These are phyloP conservation scores for Hymenoscyphus infarciens DNA, from an alignment of 2,329 filamentous ascomycete species.

Conservation along the genomic window DNA sequence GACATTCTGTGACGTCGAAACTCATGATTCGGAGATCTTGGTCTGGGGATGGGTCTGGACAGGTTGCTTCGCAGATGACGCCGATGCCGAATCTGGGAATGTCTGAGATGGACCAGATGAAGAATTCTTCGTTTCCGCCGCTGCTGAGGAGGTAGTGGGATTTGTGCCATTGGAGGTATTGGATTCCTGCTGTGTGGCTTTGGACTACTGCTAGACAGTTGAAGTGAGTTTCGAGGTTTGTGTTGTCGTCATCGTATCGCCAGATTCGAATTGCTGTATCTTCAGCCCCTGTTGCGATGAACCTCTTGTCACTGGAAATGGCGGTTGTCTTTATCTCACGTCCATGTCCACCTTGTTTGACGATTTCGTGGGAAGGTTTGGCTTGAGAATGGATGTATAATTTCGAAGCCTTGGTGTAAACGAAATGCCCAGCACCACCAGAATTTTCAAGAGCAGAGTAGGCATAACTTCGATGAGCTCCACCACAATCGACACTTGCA, in stretches of 20 bases:
- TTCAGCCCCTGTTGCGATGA: conserved; percentile 67
- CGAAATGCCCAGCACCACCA: conserved; percentile 49
- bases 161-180: conserved; percentile 65
- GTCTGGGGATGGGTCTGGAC: conserved; percentile 48
- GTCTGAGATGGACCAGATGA: conserved; percentile 66
- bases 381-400: conserved; percentile 44
- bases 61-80: conserved; percentile 54
- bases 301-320: conserved; percentile 37
- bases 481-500: conserved; percentile 74
- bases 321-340: conserved; percentile 73
- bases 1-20: conserved; percentile 56
- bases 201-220: conserved; percentile 63
- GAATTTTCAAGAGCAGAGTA: conserved; percentile 37
- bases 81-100: conserved; percentile 50
- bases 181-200: conserved; percentile 78
- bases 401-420: conserved; percentile 69
- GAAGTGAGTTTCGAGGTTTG: conserved; percentile 16
- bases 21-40: conserved; percentile 75
- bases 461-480: conserved; percentile 75
- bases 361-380: conserved; percentile 40
- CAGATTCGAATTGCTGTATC: conserved; percentile 76
- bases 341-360: conserved; percentile 75
- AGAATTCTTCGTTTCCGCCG: conserved; percentile 84
- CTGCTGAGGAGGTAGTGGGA: conserved; percentile 72
- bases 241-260: conserved; percentile 37